Evolutionary conservation across 768 basidiomycete genomes (phyloP).

Genomic region (Mycena alexandri): DNA sequence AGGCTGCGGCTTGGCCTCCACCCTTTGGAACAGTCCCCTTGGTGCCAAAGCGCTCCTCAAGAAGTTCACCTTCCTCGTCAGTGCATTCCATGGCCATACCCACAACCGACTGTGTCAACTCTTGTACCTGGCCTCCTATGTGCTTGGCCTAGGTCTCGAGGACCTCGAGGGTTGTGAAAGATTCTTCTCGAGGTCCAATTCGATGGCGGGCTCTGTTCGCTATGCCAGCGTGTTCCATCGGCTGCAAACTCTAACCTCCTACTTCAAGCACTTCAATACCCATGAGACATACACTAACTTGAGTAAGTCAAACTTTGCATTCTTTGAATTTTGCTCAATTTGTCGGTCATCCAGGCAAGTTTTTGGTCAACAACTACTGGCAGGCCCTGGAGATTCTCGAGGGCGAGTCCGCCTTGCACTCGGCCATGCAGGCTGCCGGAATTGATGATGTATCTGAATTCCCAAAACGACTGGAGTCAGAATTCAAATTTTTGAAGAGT

Average conservation of each 20-base stretch:
- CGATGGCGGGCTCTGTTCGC: slow-evolving; percentile 12
- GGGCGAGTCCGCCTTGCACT: background rate
- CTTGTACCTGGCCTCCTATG: slow-evolving; percentile 21
- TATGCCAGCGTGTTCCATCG: slow-evolving; percentile 25
- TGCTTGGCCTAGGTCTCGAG: slow-evolving; percentile 19
- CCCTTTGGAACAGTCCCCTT: too few species aligned
- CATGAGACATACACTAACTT: too few species aligned
- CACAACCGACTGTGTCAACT: slow-evolving; percentile 30
- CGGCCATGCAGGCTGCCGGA: background rate
- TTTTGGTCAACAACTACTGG: background rate
- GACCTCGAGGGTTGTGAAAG: slow-evolving; percentile 35
- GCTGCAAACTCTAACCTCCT: slow-evolving; percentile 22
- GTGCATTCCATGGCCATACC: slow-evolving; percentile 28
- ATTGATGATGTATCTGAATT: background rate
- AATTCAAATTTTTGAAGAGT: slow-evolving; percentile 14
- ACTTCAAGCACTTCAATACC: background rate
- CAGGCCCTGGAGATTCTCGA: background rate
- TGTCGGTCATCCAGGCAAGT: background rate
- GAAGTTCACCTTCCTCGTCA: background rate
- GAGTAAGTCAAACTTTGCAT: background rate
- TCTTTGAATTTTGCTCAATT: background rate
- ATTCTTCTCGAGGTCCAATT: slow-evolving; percentile 28
- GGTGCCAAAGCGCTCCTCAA: too few species aligned
- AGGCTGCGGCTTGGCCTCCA: too few species aligned
- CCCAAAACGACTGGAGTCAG: slow-evolving; percentile 2